These are phyloP conservation scores for Hibiscus trionum DNA, from an alignment of 345 rosid species.

Conservation along the genomic window DNA sequence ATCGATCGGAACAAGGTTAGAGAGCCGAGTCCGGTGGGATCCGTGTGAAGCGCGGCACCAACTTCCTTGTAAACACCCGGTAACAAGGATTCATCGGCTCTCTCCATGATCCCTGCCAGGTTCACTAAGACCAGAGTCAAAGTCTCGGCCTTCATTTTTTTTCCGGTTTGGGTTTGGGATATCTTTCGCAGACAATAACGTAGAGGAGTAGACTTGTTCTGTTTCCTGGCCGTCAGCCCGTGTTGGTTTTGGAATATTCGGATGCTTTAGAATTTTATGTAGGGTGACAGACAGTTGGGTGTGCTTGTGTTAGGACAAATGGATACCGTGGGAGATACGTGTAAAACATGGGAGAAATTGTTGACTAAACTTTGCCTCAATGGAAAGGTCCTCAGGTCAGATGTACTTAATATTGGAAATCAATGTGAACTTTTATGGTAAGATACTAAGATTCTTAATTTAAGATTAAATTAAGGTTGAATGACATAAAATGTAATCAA, in stretches of 20 bases:
- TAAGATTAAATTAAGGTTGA: too few species aligned
- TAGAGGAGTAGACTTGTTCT: background rate
- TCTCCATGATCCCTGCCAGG: slow-evolving; percentile 82
- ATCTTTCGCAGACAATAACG: background rate
- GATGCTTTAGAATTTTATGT: background rate
- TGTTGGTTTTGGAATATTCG: background rate
- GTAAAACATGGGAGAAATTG: background rate
- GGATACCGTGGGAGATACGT: background rate
- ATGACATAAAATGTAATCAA: too few species aligned
- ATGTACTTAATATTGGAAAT: background rate
- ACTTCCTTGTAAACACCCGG: slow-evolving; percentile 92
- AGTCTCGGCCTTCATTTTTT: slow-evolving; percentile 54
- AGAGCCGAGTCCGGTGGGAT: slow-evolving; percentile 78
- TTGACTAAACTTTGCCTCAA: background rate
- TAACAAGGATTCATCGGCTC: slow-evolving; percentile 81
- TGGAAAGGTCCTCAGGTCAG: background rate
- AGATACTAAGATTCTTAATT: too few species aligned
- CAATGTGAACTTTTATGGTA: background rate
- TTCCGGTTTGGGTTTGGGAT: background rate
- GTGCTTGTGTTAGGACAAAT: background rate
- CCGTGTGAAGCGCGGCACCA: slow-evolving; percentile 73
- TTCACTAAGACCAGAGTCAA: slow-evolving; percentile 70
- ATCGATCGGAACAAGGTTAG: slow-evolving; percentile 57
- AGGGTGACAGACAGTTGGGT: background rate
- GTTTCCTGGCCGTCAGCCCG: background rate